Base-by-base conservation (phyloP, 768 basidiomycete genomes). In the Xerocomellus chrysenteron region DNA sequence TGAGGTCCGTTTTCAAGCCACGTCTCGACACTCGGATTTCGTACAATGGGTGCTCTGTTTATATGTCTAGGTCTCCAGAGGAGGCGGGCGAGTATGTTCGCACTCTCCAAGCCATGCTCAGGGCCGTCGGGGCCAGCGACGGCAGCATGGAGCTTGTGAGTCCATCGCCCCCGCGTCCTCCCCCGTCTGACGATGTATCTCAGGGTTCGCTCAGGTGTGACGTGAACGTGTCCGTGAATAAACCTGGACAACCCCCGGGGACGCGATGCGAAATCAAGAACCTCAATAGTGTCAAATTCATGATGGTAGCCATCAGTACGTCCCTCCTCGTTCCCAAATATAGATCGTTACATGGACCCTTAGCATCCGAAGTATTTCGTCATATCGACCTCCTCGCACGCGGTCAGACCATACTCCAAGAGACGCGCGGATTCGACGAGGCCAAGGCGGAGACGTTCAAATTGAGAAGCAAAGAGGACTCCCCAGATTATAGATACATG, bases 401-500 rank as follows among this genome's bases (percentile, higher is more conserved):
- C 21, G 70, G 78, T 56, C 48, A 57, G 24, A 54, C 71, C 0
- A 82, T 98, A 0, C 65, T 76, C 9, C 94, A 95, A 73, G 94
- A 98, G 70, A 98, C 96, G 6, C 85, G 94, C 24, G 92, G 93
- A 2, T 94, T 94, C 64, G 85, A 98, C 69, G 91, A 94, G 65
- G 75, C 85, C 55, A 84, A 79, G 3, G 87, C 87, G 33, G 82
- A 89, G 68, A 98, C 97, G 1, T 94, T 85, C 73, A 81, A 78
- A 33, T 73, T 98, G 41, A 80, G 97, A 41, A 86, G 84, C 45
- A 98, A 99, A 73, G 97, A 97, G 64, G 90, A 94, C 62, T 88
- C 94, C 0, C 93, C 91, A 1, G 97, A 99, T 70, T 99, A 98
- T 70, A 83, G 91, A 17, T 98, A 98, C 74, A 96, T 99, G 92